Base-by-base conservation (phyloP, 495 filamentous ascomycete genomes). In the Penicillium mononematosum region DNA sequence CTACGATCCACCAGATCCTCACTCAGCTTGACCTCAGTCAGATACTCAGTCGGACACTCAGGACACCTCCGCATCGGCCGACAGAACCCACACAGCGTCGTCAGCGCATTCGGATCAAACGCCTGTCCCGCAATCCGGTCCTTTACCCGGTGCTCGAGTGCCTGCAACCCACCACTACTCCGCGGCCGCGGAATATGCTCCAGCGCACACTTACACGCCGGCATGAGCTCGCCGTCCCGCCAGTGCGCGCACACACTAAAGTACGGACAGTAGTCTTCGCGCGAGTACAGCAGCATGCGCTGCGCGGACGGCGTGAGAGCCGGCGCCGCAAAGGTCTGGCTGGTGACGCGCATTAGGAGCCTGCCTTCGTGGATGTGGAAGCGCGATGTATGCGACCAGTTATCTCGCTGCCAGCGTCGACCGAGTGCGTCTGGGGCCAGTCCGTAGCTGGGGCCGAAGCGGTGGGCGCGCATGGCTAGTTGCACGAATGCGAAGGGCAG, bases 241-340 rank as follows among this genome's bases (percentile, higher is more conserved):
- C 82, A 85, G 67, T 86, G 83, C 20, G 80, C 75, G 64, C 82
- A 86, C 3, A 70, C 75, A 9, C 75, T 79, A 75, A 84, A 85
- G 59, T 78, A 84, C 0, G 83, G 82, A 66, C 73, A 78, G 72
- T 83, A 85, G 61, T 86, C 81, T 34, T 83, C 78, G 36, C 80
- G 75, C 20, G 75, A 76, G 69, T 80, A 83, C 19, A 86, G 75
- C 7, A 86, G 73, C 12, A 82, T 64, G 0, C 82, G 78, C 56
- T 78, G 66, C 0, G 68, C 66, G 12, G 74, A 75, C 2, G 74
- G 63, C 0, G 81, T 75, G 5, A 83, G 69, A 3, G 57, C 71
- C 0, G 73, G 66, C 4, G 66, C 53, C 0, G 79, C 81, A 60
- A 81, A 82, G 24, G 64, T 61, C 38, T 72, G 70, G 58, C 72